Conservation (phyloP, 257 asterid genomes). For the Solanum piurae region DNA sequence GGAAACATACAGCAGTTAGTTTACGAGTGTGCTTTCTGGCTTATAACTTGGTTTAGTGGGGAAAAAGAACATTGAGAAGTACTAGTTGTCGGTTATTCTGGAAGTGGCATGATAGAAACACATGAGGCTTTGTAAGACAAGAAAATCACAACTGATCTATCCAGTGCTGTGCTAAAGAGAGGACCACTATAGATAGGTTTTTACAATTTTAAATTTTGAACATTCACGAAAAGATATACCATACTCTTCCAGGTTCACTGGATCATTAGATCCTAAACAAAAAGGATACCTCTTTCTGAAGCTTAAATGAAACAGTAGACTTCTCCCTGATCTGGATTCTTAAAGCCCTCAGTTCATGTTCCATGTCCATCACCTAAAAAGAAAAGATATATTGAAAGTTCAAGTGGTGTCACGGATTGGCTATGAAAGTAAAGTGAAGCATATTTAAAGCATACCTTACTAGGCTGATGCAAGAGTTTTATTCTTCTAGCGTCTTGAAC, state of each 20-base stretch:
- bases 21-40: background rate
- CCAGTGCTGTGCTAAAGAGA: background rate
- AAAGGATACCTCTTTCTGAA: constrained; percentile 66
- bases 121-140: background rate
- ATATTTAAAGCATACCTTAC: constrained; percentile 23
- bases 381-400: background rate
- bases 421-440: background rate
- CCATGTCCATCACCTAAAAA: constrained; percentile 88
- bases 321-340: constrained; percentile 73
- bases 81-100: background rate
- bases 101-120: background rate
- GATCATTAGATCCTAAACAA: background rate
- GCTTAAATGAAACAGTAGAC: constrained; percentile 52
- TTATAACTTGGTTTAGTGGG: background rate
- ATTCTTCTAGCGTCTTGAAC: constrained; percentile 93
- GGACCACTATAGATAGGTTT: background rate
- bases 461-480: constrained; percentile 59
- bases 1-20: background rate
- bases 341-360: constrained; percentile 77
- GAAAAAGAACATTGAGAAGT: background rate
- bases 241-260: background rate
- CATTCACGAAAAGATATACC: background rate
- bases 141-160: background rate
- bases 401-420: background rate
- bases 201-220: background rate